phyloP scores from a whole-genome alignment of 2,329 filamentous ascomycete species.

The Verticillium zaregamsianum region DNA sequence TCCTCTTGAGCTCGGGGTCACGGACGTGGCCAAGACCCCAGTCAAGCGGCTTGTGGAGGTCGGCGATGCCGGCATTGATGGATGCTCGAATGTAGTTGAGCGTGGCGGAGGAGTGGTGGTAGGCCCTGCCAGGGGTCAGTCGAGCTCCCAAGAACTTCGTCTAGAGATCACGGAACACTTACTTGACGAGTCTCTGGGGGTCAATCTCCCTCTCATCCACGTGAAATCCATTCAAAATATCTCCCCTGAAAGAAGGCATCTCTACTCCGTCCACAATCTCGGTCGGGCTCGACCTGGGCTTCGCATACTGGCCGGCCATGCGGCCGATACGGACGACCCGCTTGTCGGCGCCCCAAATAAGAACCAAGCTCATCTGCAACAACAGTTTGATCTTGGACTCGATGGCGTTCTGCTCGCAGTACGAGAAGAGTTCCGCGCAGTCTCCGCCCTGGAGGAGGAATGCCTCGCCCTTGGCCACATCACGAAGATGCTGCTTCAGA shows the following conservation, averaged over 20 bases:
- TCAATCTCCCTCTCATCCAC: slow-evolving; percentile 74
- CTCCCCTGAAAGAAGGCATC: slow-evolving; percentile 87
- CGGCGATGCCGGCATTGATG: slow-evolving; percentile 82
- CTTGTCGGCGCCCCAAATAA: slow-evolving; percentile 81
- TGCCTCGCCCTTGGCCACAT: slow-evolving; percentile 85
- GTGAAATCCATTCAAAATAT: slow-evolving; percentile 89
- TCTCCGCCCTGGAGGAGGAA: slow-evolving; percentile 96
- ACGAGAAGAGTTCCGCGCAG: slow-evolving; percentile 95
- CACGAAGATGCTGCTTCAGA: slow-evolving; percentile 72
- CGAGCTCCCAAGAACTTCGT: neutral
- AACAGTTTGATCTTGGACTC: slow-evolving; percentile 96
- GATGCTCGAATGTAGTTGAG: slow-evolving; percentile 88
- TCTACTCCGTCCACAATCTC: slow-evolving; percentile 77
- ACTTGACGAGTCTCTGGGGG: slow-evolving; percentile 74
- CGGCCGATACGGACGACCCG: slow-evolving; percentile 90
- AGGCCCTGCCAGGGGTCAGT: slow-evolving; percentile 54
- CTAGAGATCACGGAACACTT: slow-evolving; percentile 16
- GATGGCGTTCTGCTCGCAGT: slow-evolving; percentile 84
- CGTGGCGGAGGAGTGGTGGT: slow-evolving; percentile 93
- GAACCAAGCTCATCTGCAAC: slow-evolving; percentile 91
- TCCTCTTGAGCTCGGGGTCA: slow-evolving; percentile 75
- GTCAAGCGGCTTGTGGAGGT: slow-evolving; percentile 88
- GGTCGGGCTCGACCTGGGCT: slow-evolving; percentile 84
- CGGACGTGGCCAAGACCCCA: slow-evolving; percentile 92
- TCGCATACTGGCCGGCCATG: slow-evolving; percentile 97